A percentile compares a stretch with the other conserved stretches of the same genome.
Evolutionary conservation across 2,329 filamentous ascomycete species (phyloP).

Genomic region (Apiospora kogelbergensis): DNA sequence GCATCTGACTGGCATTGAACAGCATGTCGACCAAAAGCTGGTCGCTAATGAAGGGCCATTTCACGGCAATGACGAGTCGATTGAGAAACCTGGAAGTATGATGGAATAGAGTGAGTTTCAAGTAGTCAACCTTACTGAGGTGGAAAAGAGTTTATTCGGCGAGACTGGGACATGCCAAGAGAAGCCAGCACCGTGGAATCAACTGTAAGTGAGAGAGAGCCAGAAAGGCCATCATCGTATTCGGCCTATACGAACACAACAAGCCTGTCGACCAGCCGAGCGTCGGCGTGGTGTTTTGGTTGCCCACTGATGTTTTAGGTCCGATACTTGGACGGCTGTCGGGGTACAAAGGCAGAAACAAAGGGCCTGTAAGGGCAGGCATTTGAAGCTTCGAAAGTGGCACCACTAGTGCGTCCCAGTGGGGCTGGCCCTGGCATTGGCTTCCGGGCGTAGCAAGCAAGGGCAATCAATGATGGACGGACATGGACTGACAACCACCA

Average conservation of each 20-base stretch:
- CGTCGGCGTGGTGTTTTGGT: not conserved
- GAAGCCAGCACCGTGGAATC: not conserved
- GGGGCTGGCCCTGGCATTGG: not conserved
- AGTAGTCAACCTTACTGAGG: not conserved
- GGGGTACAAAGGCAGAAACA: not conserved
- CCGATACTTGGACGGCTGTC: not conserved
- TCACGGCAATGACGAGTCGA: no score
- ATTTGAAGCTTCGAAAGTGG: conserved; percentile 6
- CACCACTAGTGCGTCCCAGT: not conserved
- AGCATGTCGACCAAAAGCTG: no score
- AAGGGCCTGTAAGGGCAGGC: not conserved
- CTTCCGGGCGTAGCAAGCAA: not conserved
- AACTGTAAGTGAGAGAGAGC: not conserved
- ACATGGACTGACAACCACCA: not conserved
- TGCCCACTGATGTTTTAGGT: not conserved
- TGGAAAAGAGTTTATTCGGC: not conserved
- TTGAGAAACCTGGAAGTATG: no score
- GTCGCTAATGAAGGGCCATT: no score
- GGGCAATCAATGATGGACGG: no score
- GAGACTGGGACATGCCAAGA: not conserved
- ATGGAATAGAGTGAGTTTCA: not conserved
- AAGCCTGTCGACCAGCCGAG: no score
- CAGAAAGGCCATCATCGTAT: not conserved
- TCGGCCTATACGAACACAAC: not conserved
- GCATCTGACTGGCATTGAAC: no score